These are phyloP conservation scores for Nicotiana attenuata DNA, from an alignment of 257 asterid species.

Conservation along the genomic window DNA sequence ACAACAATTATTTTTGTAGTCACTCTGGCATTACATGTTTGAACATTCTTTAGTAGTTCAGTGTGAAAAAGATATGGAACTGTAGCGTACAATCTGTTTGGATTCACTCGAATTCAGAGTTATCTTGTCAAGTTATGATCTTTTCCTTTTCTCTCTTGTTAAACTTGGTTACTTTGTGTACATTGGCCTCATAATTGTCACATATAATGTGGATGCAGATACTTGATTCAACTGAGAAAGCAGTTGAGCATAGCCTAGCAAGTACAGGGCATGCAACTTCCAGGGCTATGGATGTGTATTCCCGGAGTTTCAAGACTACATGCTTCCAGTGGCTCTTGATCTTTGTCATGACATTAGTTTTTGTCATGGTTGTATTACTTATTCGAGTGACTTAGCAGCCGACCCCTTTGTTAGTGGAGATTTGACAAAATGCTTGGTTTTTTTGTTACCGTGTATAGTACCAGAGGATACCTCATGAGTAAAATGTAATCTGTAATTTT, in stretches of 20 bases:
- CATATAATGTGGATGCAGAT: constrained; percentile 36
- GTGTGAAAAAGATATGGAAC: not conserved
- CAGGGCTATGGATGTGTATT: constrained; percentile 63
- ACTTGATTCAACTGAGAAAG: constrained; percentile 84
- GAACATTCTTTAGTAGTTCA: not conserved
- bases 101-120: not conserved
- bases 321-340: constrained; percentile 77
- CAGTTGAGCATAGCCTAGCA: constrained; percentile 85
- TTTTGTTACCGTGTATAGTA: not conserved
- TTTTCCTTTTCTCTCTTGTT: not conserved
- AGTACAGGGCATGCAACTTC: constrained; percentile 71
- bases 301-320: constrained; percentile 63
- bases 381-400: constrained; percentile 61
- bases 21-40: not conserved
- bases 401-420: not conserved
- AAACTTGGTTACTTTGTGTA: not conserved
- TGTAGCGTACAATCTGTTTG: not conserved
- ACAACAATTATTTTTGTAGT: not conserved
- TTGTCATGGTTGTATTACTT: constrained; percentile 79
- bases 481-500: not conserved
- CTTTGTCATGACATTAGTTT: constrained; percentile 58
- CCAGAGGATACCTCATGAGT: not conserved
- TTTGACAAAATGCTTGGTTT: not conserved
- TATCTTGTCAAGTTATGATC: not conserved
- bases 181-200: not conserved